Evolutionary conservation across 2,329 filamentous ascomycete species (phyloP).

Genomic region (Neonectria ditissima): DNA sequence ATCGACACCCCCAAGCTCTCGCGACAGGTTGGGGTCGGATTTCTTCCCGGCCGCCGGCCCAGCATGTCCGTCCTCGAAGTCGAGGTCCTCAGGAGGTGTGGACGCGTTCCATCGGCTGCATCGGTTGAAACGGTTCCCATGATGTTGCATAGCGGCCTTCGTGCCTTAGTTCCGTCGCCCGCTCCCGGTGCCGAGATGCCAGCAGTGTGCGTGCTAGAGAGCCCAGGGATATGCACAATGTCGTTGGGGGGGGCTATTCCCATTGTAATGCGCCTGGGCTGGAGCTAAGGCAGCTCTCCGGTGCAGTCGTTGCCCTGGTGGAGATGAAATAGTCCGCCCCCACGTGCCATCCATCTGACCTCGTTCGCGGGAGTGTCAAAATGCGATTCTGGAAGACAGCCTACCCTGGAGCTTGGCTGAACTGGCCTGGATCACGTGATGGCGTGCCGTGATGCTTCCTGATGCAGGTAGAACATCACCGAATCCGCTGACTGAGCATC

Average conservation of each 20-base stretch:
- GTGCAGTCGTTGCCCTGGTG: constrained; percentile 10
- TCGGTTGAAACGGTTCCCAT: constrained; percentile 15
- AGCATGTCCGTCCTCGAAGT: constrained; percentile 4
- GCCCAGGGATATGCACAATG: constrained; percentile 20
- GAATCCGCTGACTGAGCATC: constrained; percentile 47
- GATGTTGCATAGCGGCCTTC: constrained; percentile 10
- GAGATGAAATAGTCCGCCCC: constrained; percentile 26
- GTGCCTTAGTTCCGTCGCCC: constrained; percentile 18
- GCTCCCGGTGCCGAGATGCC: constrained; percentile 21
- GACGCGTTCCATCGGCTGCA: constrained; percentile 1
- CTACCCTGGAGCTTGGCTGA: background rate
- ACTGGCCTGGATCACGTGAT: constrained; percentile 10
- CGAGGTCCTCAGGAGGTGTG: background rate
- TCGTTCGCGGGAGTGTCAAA: background rate
- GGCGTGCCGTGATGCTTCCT: constrained; percentile 24
- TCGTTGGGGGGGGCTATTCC: constrained; percentile 16
- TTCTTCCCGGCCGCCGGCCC: constrained; percentile 25
- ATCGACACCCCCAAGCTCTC: background rate
- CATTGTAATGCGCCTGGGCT: constrained; percentile 6
- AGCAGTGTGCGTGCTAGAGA: constrained; percentile 12
- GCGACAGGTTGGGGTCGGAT: constrained; percentile 9
- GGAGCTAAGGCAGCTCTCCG: constrained; percentile 10
- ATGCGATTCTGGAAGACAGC: background rate
- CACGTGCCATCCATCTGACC: constrained; percentile 13
- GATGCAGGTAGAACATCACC: constrained; percentile 43